Evolutionary conservation across 331 rosid genomes (phyloP).

Genomic region (Rhamnella rubrinervis): DNA sequence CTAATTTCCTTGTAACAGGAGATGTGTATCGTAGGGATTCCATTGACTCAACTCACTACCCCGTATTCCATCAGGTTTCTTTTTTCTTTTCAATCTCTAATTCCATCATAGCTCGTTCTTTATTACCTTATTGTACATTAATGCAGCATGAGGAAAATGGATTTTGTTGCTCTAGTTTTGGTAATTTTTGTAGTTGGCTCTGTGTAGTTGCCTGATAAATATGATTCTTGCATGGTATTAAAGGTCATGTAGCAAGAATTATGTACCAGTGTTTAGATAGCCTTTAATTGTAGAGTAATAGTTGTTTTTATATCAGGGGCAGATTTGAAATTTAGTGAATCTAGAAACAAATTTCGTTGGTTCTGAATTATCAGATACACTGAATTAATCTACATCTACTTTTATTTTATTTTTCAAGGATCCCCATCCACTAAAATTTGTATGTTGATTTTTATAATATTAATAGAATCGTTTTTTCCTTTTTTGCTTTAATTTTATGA

Average conservation of each 20-base stretch:
- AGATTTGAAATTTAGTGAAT: no score
- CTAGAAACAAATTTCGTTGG: no score
- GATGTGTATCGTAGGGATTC: conserved; percentile 99
- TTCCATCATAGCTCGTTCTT: conserved; percentile 16
- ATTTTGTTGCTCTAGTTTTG: background rate
- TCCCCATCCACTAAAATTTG: no score
- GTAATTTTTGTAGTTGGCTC: background rate
- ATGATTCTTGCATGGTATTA: background rate
- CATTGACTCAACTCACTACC: conserved; percentile 97
- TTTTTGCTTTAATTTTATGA: no score
- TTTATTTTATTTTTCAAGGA: no score
- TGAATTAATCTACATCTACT: no score
- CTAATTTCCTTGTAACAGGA: conserved; percentile 96
- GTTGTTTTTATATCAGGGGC: background rate
- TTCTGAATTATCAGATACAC: no score
- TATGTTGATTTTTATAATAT: no score
- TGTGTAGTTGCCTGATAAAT: background rate
- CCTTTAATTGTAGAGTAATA: background rate
- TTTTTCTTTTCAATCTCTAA: background rate
- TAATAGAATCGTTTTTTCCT: no score
- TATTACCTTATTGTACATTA: conserved; percentile 16
- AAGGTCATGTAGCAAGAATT: background rate
- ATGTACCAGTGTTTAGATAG: background rate
- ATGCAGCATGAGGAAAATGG: background rate
- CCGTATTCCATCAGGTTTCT: conserved; percentile 92